Evolutionary conservation across 805 yeast species (phyloP), one percentile per base, ranked within the genome.

Genomic region (Yarrowia alimentaria): DNA sequence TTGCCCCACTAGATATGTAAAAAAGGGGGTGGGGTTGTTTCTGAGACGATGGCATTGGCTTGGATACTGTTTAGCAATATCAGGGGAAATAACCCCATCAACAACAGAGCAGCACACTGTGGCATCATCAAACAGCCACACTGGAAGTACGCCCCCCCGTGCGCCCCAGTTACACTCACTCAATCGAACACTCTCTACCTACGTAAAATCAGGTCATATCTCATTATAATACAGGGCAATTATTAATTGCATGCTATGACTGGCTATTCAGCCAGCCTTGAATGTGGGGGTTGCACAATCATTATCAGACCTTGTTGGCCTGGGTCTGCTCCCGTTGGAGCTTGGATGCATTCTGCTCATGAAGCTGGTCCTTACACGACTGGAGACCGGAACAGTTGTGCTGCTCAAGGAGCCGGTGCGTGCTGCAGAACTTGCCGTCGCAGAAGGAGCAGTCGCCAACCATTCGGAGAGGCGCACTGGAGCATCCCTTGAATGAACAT

Each of bases 401-500:
- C 65, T 82, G 88, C 67, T 88, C 96, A 68, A 89, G 72, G 52
- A 88, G 72, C 52, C 96, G 76, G 69, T 88, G 96, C 61, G 84
- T 83, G 24, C 91, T 83, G 67, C 96, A 88, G 66, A 79, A 88
- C 61, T 82, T 83, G 35, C 95, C 94, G 40, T 78, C 78, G 66
- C 96, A 88, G 63, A 81, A 84, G 50, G 80, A 76, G 66, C 96
- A 88, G 64, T 83, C 89, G 40, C 96, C 96, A 34, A 86, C 77
- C 43, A 77, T 75, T 18, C 79, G 70, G 45, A 76, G 66, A 0
- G 90, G 86, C 10, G 78, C 70, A n/a, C 83, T 74, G 16, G 75
- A 71, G 68, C 96, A 88, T 21, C 70, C 61, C 24, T 66, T 67
- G 64, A 79, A 79, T 17, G 81, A 69, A 65, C 80, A 76, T 18